Percentiles rank a stretch among this genome's conserved stretches.
Conservation (phyloP, 306 rosid genomes). For the Urtica urens region DNA sequence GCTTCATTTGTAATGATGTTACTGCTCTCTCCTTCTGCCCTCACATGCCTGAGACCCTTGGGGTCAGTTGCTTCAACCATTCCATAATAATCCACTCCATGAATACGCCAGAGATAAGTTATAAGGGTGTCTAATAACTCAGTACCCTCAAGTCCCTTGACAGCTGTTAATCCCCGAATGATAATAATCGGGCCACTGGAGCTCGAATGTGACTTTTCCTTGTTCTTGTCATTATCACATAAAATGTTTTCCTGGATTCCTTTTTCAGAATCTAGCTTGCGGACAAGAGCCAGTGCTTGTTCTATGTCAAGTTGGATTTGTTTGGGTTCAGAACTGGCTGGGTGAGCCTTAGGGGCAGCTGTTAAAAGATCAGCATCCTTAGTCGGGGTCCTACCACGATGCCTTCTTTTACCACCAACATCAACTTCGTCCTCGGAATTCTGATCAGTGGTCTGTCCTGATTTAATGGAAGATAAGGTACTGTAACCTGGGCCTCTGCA, state of each 20-base stretch:
- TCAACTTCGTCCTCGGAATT: constrained; percentile 92
- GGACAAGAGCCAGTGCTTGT: constrained; percentile 74
- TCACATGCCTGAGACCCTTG: constrained; percentile 86
- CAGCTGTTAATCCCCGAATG: constrained; percentile 73
- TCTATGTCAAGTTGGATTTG: constrained; percentile 70
- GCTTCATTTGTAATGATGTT: constrained; percentile 44
- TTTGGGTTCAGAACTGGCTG: constrained; percentile 69
- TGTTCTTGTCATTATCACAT: constrained; percentile 54
- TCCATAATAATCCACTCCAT: constrained; percentile 93
- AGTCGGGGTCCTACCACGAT: constrained; percentile 59
- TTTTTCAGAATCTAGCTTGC: constrained; percentile 80
- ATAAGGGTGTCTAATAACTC: constrained; percentile 85
- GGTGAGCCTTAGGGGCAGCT: constrained; percentile 82
- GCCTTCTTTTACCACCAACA: constrained; percentile 49
- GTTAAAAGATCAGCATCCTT: constrained; percentile 68
- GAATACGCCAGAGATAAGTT: constrained; percentile 94
- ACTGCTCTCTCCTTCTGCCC: constrained; percentile 46
- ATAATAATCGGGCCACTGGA: constrained; percentile 72
- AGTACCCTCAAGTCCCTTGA: constrained; percentile 87
- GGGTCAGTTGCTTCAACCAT: constrained; percentile 75
- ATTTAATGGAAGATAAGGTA: constrained; percentile 51
- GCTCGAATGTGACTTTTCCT: constrained; percentile 62
- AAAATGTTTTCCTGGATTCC: constrained; percentile 75
- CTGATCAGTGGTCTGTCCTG: constrained; percentile 66
- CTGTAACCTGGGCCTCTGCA: constrained; percentile 71